Evolutionary conservation across 1,284 basidiomycete genomes (phyloP), one percentile per base, ranked within the genome.

Genomic region (Trametes pubescens): DNA sequence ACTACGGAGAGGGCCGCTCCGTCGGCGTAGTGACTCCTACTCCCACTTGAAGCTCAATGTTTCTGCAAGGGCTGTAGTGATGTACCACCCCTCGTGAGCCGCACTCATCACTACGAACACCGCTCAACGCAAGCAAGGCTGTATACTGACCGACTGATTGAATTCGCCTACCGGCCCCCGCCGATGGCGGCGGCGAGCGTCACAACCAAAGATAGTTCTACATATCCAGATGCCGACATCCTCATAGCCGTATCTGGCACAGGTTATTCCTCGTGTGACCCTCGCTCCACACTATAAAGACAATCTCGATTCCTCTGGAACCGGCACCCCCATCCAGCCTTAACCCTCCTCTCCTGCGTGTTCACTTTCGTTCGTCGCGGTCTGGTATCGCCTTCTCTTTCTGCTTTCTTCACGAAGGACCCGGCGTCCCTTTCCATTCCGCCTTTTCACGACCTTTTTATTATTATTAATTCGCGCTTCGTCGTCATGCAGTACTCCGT

Each of bases 401-500:
- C 48, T 68, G 51, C 51, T 61, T 64, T 62, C 57, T 57, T 53
- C 38, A 47, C 60, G 52, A 47, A 49, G 52, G 69, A 68, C 70
- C 71, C 51, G 67, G 66, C 69, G 70, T 72, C 69, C 61, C 53
- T 11, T 26, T 65, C 57, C 56, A 26, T 49, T 44, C 54, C 43
- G 55, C 57, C 43, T 34, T 26, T 46, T 63, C 37, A 59, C 56
- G 38, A 62, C 40, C 57, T 21, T n/a, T 9, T 18, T 16, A 4
- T 16, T 29, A 26, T 13, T 7, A 26, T 32, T 8, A 32, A 32
- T 32, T 32, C 29, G 29, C 38, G 5, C 38, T 54, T 40, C 40
- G 4, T 38, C 21, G 59, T 48, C 65, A 77, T 76, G 76, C 72
- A 72, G 68, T 69, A 68, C 67, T 70, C 66, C 21, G 52, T 60